phyloP scores from a whole-genome alignment of 257 asterid genomes.

The Solanum pinnatisectum region DNA sequence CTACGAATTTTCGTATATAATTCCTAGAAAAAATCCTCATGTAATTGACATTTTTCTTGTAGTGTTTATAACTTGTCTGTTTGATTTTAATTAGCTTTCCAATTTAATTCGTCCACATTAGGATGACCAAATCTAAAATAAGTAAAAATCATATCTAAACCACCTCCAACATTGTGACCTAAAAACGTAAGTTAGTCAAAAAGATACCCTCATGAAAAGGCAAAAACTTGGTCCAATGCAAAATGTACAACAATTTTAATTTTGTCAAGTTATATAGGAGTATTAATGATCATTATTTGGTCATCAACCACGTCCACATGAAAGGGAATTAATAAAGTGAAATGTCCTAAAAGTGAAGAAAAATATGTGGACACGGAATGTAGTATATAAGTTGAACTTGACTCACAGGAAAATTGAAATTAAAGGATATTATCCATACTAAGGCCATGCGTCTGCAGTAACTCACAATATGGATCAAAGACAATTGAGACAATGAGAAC shows the following conservation, averaged over 20 bases:
- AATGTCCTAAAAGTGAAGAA: neutral
- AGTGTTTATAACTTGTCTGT: neutral
- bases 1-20: no score
- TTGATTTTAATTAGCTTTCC: neutral
- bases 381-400: neutral
- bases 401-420: neutral
- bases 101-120: neutral
- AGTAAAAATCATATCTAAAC: neutral
- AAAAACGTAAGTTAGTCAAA: neutral
- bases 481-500: neutral
- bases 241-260: neutral
- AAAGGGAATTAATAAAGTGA: neutral
- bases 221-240: neutral
- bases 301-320: neutral
- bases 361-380: neutral
- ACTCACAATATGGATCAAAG: neutral
- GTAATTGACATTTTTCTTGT: no score
- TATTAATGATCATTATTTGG: neutral
- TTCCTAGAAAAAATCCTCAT: no score
- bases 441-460: neutral
- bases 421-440: neutral
- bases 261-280: neutral
- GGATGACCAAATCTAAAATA: neutral
- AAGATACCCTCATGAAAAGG: neutral
- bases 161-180: neutral